Conservation (phyloP, 2,329 filamentous ascomycete species). For the Teratosphaeria viscida region DNA sequence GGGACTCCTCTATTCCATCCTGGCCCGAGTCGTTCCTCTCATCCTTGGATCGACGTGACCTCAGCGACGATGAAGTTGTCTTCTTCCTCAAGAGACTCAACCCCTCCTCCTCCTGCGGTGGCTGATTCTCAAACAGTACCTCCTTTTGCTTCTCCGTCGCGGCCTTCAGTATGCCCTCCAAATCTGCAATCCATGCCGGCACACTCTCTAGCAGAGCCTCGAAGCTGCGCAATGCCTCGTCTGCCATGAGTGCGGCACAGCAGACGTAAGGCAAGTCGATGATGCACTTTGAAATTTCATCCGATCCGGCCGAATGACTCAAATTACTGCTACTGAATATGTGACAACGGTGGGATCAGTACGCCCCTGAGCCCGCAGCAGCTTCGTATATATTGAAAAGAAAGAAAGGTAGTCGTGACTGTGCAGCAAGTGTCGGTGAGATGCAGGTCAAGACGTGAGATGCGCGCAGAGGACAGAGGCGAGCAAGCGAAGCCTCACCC, state of each 20-base stretch:
- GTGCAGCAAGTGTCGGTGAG: neutral
- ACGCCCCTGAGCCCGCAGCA: neutral
- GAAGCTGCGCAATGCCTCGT: constrained; percentile 21
- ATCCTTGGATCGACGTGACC: constrained; percentile 4
- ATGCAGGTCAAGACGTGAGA: neutral
- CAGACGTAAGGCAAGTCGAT: neutral
- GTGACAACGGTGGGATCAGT: neutral
- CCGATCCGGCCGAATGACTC: neutral
- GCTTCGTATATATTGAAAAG: neutral
- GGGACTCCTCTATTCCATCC: neutral
- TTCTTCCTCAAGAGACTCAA: neutral
- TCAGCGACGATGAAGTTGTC: constrained; percentile 15
- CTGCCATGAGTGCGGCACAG: constrained; percentile 16
- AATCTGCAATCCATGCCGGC: constrained; percentile 22
- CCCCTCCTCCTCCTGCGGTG: constrained; percentile 5
- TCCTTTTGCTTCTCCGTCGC: constrained; percentile 18
- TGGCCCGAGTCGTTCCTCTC: neutral
- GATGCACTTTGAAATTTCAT: neutral
- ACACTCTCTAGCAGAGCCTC: constrained; percentile 19
- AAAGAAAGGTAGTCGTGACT: neutral
- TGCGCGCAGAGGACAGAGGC: neutral
- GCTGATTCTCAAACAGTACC: constrained; percentile 14
- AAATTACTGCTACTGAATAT: neutral
- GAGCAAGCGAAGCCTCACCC: neutral
- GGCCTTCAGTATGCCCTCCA: constrained; percentile 19